Conservation (phyloP, 139 green algal species). For the Picocystis salinarum region DNA sequence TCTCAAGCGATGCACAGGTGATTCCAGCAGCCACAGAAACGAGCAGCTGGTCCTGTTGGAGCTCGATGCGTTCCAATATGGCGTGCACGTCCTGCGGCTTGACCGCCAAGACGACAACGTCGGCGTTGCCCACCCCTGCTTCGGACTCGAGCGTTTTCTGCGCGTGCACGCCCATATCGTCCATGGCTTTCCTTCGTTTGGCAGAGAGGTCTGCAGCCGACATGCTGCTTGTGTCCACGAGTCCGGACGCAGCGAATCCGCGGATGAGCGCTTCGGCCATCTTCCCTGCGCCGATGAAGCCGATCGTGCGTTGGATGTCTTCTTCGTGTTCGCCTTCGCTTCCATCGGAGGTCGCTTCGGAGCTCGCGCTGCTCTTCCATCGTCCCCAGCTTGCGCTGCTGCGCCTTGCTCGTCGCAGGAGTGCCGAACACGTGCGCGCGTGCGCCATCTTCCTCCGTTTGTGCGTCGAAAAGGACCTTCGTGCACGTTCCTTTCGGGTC, state of each 20-base stretch:
- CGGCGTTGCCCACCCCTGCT: background rate
- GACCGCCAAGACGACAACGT: slow-evolving; percentile 78
- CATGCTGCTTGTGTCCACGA: too few relatives aligned
- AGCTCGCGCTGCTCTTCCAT: too few relatives aligned
- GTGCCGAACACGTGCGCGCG: too few relatives aligned
- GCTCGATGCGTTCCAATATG: slow-evolving; percentile 13
- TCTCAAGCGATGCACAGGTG: slow-evolving; percentile 31
- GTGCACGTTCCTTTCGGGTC: too few relatives aligned
- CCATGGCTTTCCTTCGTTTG: background rate
- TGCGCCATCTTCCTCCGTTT: too few relatives aligned
- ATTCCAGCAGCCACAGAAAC: slow-evolving; percentile 92
- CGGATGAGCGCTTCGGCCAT: slow-evolving; percentile 81
- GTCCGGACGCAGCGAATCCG: slow-evolving; percentile 47
- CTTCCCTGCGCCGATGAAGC: slow-evolving; percentile 43
- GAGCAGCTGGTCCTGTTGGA: slow-evolving; percentile 26
- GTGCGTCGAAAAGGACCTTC: too few relatives aligned
- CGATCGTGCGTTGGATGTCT: too few relatives aligned
- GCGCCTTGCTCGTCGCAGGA: too few relatives aligned
- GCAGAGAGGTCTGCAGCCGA: too few relatives aligned
- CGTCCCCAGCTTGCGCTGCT: too few relatives aligned
- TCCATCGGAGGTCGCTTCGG: too few relatives aligned
- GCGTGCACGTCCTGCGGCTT: slow-evolving; percentile 71
- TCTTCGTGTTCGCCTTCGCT: too few relatives aligned
- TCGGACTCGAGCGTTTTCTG: background rate
- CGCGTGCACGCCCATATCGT: background rate